Evolutionary conservation across 2,329 filamentous ascomycete genomes (phyloP), one percentile per base, ranked within the genome.

Genomic region (Fusarium udum): DNA sequence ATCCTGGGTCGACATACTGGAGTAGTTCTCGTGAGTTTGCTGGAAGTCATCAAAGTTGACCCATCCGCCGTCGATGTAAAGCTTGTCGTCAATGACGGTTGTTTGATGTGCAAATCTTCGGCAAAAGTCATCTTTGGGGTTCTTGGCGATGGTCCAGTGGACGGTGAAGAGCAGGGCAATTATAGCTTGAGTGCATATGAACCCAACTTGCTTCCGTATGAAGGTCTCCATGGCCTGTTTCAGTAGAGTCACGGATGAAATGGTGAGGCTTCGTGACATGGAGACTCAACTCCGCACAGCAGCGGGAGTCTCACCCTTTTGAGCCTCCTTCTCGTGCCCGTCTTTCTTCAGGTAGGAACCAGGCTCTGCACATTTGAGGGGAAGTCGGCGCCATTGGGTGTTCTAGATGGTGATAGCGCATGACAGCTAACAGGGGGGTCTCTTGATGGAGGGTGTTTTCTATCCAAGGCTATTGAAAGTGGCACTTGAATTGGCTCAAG

Each of bases 21-120:
- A 61, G 16, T 61, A 61, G 13, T 64, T 64, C 15, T 64, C 22
- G 2, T 61, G 31, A 4, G 61, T 64, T 34, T 61, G 55, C 36
- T 64, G 55, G 26, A 63, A 61, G 20, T 61, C 56, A 46, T 64
- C 43, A 31, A 49, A 64, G 55, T 64, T 64, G 34, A 64, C 56
- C 61, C 20, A 61, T 6, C 61, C 55, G 14, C 61, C 61, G 4
- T 64, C 61, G 1, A 61, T 64, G 28, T 64, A 64, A 6, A 64
- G 14, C 12, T 61, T 64, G 9, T 64, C 43, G 7, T 64, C 43
- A 6, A 61, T 61, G 7, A 61, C 56, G 1, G 36, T 64, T 22
- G 36, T 49, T 40, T 36, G 55, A 31, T 64, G 43, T 2, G 43
- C 36, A 7, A 64, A 64, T 7, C 61, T 24, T 5, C 55, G 55